These are phyloP conservation scores for Vanrija sp. DNA, from an alignment of 1,284 basidiomycete species.

Conservation along the genomic window DNA sequence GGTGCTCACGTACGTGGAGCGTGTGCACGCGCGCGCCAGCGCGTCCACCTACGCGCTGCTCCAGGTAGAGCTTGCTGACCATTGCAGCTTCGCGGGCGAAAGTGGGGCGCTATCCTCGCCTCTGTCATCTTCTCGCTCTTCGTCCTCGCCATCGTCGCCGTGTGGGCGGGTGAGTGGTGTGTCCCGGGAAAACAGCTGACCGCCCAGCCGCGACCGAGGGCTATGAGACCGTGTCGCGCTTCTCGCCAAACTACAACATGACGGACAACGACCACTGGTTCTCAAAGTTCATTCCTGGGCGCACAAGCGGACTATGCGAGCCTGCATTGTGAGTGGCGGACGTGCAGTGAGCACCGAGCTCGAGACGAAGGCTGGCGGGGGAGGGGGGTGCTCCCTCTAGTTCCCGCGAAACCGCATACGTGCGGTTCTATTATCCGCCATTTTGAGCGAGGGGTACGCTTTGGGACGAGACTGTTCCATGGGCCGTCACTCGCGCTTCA, in stretches of 20 bases:
- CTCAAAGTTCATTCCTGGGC: constrained; percentile 16
- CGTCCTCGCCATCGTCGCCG: constrained; percentile 13
- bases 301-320: constrained; percentile 12
- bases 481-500: no score
- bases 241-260: constrained; percentile 19
- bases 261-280: constrained; percentile 23
- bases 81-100: constrained; percentile 13
- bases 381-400: no score
- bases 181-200: background rate
- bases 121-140: constrained; percentile 10
- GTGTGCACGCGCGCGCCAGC: no score
- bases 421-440: no score
- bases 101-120: constrained; percentile 6
- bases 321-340: constrained; percentile 13
- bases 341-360: background rate
- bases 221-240: constrained; percentile 10
- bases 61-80: no score
- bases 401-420: no score
- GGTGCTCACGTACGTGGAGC: background rate
- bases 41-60: background rate
- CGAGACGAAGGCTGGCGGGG: no score
- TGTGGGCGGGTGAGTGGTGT: constrained; percentile 16
- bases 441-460: no score
- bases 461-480: no score
- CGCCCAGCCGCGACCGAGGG: constrained; percentile 15